A percentile compares a stretch with the other conserved stretches of the same genome.
Evolutionary conservation across 139 green algal species (phyloP).

Genomic region (Chloropicon primus): DNA sequence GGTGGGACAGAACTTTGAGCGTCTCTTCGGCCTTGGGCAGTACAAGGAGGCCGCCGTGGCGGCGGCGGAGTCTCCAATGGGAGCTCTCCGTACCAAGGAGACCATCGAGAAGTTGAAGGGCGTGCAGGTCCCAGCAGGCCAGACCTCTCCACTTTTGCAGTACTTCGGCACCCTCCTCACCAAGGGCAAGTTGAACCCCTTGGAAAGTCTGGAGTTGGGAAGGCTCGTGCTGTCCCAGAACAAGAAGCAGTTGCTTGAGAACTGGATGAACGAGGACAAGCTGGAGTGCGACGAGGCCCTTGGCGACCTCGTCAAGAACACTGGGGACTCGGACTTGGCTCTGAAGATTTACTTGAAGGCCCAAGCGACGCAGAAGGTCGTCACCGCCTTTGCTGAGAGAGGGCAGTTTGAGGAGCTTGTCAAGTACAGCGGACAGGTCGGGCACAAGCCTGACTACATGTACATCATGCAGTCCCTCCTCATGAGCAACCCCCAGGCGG

Average conservation of each 20-base stretch:
- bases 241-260: conserved; percentile 96
- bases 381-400: conserved; percentile 72
- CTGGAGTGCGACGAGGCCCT: conserved; percentile 88
- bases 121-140: conserved; percentile 63
- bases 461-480: conserved; percentile 75
- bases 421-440: conserved; percentile 38
- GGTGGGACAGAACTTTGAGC: conserved; percentile 87
- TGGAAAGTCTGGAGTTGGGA: conserved; percentile 86
- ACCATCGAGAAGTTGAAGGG: conserved; percentile 78
- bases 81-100: conserved; percentile 43
- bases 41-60: conserved; percentile 95
- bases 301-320: conserved; percentile 73
- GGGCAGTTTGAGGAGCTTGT: conserved; percentile 85
- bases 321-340: conserved; percentile 61
- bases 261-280: conserved; percentile 88
- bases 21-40: conserved; percentile 60
- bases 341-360: conserved; percentile 76
- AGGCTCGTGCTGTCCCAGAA: conserved; percentile 89
- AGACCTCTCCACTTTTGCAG: conserved; percentile 89
- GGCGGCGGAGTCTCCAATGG: conserved; percentile 83
- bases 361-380: conserved; percentile 53
- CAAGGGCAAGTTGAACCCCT: conserved; percentile 76
- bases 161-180: conserved; percentile 97
- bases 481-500: conserved; percentile 82
- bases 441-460: conserved; percentile 88